Percentiles rank a stretch among this genome's conserved stretches.
These are phyloP conservation scores for Eucalyptus regnans DNA, from an alignment of 345 rosid species.

Conservation along the genomic window DNA sequence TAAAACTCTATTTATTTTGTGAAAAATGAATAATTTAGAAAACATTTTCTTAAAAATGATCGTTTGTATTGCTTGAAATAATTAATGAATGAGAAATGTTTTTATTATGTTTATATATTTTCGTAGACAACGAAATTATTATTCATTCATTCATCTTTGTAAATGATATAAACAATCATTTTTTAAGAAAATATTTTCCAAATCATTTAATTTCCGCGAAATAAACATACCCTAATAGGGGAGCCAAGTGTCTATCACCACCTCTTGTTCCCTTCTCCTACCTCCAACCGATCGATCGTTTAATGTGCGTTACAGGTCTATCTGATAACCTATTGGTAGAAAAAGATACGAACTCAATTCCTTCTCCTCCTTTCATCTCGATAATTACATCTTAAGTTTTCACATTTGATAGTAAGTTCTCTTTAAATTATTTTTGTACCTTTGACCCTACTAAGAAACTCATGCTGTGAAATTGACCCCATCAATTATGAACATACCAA, in stretches of 20 bases:
- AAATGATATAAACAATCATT: accelerated
- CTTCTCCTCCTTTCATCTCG: background rate
- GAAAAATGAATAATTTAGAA: accelerated
- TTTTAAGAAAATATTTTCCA: background rate
- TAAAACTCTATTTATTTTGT: accelerated
- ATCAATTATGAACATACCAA: background rate
- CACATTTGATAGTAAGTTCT: background rate
- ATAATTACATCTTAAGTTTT: background rate
- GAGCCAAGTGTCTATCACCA: background rate
- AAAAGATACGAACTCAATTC: background rate
- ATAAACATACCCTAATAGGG: accelerated
- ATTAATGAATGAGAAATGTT: background rate
- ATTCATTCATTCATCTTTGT: background rate
- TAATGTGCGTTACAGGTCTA: background rate
- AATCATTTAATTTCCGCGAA: accelerated
- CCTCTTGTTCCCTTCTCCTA: background rate
- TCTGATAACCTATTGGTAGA: background rate
- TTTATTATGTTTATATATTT: background rate
- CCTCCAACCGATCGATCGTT: background rate
- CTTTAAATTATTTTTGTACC: background rate
- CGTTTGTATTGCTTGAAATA: accelerated
- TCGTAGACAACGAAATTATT: accelerated
- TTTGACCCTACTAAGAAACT: background rate
- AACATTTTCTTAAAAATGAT: background rate
- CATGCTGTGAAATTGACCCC: background rate